These are phyloP conservation scores for Myxozyma kluyveri DNA, from an alignment of 805 yeast species.

Conservation along the genomic window DNA sequence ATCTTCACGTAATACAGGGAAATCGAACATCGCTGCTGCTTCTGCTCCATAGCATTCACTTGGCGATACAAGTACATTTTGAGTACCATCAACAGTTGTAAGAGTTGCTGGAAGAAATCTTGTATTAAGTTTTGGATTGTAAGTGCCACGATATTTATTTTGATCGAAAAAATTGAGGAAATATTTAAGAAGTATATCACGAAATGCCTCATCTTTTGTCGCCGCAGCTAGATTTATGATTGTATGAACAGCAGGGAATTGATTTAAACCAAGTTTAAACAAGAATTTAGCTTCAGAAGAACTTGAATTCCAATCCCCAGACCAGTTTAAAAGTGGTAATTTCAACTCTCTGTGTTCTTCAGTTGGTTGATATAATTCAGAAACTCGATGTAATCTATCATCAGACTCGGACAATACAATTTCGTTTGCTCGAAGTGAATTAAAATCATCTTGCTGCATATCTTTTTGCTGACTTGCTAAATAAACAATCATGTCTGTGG, in stretches of 20 bases:
- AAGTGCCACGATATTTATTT: constrained; percentile 29
- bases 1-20: constrained; percentile 33
- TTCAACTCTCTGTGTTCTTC: constrained; percentile 32
- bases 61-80: constrained; percentile 14
- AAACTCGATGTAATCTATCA: constrained; percentile 27
- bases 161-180: constrained; percentile 33
- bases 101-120: constrained; percentile 27
- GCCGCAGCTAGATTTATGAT: constrained; percentile 30
- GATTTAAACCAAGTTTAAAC: constrained; percentile 35
- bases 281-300: constrained; percentile 37
- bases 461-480: constrained; percentile 33
- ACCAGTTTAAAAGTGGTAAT: constrained; percentile 36
- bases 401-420: constrained; percentile 35
- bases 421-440: constrained; percentile 32
- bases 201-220: constrained; percentile 7
- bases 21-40: constrained; percentile 34
- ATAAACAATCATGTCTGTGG: constrained; percentile 40
- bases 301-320: constrained; percentile 30
- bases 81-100: not conserved
- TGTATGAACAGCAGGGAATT: constrained; percentile 32
- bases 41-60: constrained; percentile 23
- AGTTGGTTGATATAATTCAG: constrained; percentile 38
- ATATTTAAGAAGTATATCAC: constrained; percentile 35
- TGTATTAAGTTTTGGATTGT: constrained; percentile 2
- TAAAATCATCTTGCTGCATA: constrained; percentile 37